Evolutionary conservation across 2,329 filamentous ascomycete species (phyloP).

Genomic region (Ophiostoma quercus): DNA sequence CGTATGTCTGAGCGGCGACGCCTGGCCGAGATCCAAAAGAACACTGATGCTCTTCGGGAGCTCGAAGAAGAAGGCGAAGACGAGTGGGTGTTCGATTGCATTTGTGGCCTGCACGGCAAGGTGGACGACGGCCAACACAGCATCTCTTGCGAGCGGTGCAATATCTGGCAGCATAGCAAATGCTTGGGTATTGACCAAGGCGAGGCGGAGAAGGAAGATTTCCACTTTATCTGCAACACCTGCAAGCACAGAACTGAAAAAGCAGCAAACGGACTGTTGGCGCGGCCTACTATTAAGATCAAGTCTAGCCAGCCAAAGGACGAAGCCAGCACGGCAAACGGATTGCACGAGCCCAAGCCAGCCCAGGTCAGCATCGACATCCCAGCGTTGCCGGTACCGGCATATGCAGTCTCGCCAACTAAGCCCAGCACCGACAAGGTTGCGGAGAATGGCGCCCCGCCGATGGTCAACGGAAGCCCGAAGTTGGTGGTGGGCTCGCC

Average conservation of each 20-base stretch:
- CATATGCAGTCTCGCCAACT: background rate
- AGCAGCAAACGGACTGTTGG: slow-evolving; percentile 56
- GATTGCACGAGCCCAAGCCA: background rate
- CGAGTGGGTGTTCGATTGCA: slow-evolving; percentile 91
- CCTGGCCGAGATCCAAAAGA: slow-evolving; percentile 76
- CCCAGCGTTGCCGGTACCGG: background rate
- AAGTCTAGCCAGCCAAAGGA: slow-evolving; percentile 40
- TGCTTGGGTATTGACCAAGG: slow-evolving; percentile 75
- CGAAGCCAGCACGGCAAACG: background rate
- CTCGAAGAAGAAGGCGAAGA: slow-evolving; percentile 60
- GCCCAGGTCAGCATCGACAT: background rate
- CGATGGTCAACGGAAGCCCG: background rate
- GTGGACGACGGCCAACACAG: slow-evolving; percentile 94
- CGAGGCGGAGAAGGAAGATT: slow-evolving; percentile 78
- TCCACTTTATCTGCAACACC: slow-evolving; percentile 76
- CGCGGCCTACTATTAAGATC: slow-evolving; percentile 45
- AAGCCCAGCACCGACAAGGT: background rate
- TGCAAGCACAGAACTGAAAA: slow-evolving; percentile 58
- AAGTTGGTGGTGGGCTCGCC: background rate
- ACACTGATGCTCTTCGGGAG: slow-evolving; percentile 67
- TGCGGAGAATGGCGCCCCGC: background rate
- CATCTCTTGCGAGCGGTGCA: slow-evolving; percentile 88
- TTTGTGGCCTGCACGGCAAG: slow-evolving; percentile 83
- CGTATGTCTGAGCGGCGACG: slow-evolving; percentile 73
- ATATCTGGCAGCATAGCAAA: slow-evolving; percentile 93